A percentile compares a stretch with the other conserved stretches of the same genome.
These are phyloP conservation scores for Aegilops sharonensis DNA, from an alignment of 176 grass and related monocot species.

Conservation along the genomic window DNA sequence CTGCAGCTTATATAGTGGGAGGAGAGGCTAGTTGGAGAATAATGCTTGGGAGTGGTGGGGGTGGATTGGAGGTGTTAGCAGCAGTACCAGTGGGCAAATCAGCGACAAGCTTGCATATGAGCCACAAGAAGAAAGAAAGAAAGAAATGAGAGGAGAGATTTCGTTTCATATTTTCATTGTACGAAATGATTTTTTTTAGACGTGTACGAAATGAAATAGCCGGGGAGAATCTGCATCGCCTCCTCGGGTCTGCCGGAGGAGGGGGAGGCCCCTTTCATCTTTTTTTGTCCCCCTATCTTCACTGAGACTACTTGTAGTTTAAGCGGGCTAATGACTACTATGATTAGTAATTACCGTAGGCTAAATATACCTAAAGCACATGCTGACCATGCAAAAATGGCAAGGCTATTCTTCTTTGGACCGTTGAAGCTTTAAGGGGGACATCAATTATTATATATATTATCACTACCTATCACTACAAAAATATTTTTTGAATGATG, in stretches of 20 bases:
- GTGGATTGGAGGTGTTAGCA: not conserved
- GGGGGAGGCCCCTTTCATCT: not conserved
- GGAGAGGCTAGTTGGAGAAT: constrained; percentile 50
- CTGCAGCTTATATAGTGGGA: constrained; percentile 59
- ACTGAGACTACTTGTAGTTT: constrained; percentile 1
- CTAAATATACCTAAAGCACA: constrained; percentile 34
- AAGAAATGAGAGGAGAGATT: not conserved
- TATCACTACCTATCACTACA: not conserved
- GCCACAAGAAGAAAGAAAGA: constrained; percentile 30
- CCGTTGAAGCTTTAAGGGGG: not conserved
- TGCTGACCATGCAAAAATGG: constrained; percentile 5
- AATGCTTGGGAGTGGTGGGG: constrained; percentile 24
- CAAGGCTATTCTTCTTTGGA: not conserved
- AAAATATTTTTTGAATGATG: not conserved
- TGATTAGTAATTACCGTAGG: constrained; percentile 11
- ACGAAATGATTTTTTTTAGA: not conserved
- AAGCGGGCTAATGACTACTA: constrained; percentile 14
- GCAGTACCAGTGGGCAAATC: not conserved
- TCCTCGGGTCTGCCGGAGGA: constrained; percentile 17
- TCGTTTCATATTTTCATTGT: constrained; percentile 18
- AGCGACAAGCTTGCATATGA: constrained; percentile 39
- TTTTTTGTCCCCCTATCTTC: constrained; percentile 17
- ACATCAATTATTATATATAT: not conserved
- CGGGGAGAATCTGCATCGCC: constrained; percentile 29
- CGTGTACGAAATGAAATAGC: not conserved